These are phyloP conservation scores for Grosmannia serpens DNA, from an alignment of 2,329 filamentous ascomycete genomes.

Conservation along the genomic window DNA sequence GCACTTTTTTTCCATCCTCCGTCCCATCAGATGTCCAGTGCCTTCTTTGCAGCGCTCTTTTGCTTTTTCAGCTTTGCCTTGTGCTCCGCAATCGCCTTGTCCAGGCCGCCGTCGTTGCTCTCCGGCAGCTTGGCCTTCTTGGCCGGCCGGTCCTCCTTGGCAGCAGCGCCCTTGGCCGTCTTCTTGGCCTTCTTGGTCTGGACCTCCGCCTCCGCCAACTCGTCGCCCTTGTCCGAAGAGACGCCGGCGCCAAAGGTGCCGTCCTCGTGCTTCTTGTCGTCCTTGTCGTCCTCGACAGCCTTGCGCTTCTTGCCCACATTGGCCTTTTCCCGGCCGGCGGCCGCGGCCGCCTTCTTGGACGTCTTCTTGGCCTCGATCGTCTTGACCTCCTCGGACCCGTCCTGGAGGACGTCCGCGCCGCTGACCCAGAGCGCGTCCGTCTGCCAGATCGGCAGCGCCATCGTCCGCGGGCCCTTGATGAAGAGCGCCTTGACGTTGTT, in stretches of 20 bases:
- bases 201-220: conserved; percentile 33
- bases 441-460: conserved; percentile 86
- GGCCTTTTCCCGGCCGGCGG: conserved; percentile 32
- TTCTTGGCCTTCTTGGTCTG: conserved; percentile 26
- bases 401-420: conserved; percentile 57
- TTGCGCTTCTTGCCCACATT: conserved; percentile 57
- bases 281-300: conserved; percentile 20
- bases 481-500: conserved; percentile 73
- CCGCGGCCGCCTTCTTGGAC: conserved; percentile 20
- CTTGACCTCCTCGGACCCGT: conserved; percentile 36
- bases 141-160: conserved; percentile 35
- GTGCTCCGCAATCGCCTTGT: conserved; percentile 46
- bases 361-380: conserved; percentile 22
- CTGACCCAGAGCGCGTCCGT: conserved; percentile 85
- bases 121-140: conserved; percentile 29
- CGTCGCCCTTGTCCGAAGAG: conserved; percentile 25
- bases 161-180: conserved; percentile 35
- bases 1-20: background rate
- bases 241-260: conserved; percentile 26
- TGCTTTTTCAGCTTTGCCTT: conserved; percentile 47
- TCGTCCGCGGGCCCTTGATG: conserved; percentile 82
- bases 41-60: conserved; percentile 40
- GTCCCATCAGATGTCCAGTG: conserved; percentile 19
- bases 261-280: conserved; percentile 14
- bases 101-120: conserved; percentile 34